A percentile compares a stretch with the other conserved stretches of the same genome.
These are phyloP conservation scores for Termitomyces sp. DNA, from an alignment of 1,284 basidiomycete species.

Conservation along the genomic window DNA sequence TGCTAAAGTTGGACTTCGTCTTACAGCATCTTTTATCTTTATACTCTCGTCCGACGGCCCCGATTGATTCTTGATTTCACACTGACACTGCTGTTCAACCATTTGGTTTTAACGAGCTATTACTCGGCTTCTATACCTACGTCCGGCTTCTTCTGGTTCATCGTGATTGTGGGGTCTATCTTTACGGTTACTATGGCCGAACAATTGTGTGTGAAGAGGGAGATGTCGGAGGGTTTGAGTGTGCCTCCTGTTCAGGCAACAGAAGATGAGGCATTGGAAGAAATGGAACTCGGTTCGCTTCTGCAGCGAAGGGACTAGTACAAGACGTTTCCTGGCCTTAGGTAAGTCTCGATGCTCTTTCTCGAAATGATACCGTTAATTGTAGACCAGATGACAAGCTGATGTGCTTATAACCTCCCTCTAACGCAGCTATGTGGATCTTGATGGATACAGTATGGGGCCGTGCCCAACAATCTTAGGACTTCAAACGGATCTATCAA, in stretches of 20 bases:
- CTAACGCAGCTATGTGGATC: not conserved
- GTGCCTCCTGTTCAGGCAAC: constrained; percentile 40
- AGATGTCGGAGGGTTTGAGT: constrained; percentile 84
- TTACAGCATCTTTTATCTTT: constrained; percentile 80
- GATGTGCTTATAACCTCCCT: constrained; percentile 13
- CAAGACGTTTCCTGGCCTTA: constrained; percentile 5
- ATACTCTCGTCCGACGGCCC: constrained; percentile 82
- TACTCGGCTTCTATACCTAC: constrained; percentile 86
- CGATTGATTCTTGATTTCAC: constrained; percentile 94
- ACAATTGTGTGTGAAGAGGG: constrained; percentile 87
- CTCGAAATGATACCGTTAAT: not conserved
- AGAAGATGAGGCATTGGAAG: constrained; percentile 38
- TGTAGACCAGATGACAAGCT: constrained; percentile 7
- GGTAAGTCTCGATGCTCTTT: constrained; percentile 4
- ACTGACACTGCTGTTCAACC: constrained; percentile 84
- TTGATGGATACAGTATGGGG: constrained; percentile 2
- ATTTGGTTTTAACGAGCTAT: constrained; percentile 88
- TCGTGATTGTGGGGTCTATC: constrained; percentile 68
- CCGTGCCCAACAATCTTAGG: constrained; percentile 6
- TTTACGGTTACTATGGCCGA: constrained; percentile 82
- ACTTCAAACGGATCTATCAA: too few relatives aligned
- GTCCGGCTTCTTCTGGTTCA: constrained; percentile 85
- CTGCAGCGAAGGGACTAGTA: constrained; percentile 30
- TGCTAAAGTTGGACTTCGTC: constrained; percentile 4
- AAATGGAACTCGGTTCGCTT: constrained; percentile 60